phyloP scores from a whole-genome alignment of 495 filamentous ascomycete species.

The Talaromyces ruber region DNA sequence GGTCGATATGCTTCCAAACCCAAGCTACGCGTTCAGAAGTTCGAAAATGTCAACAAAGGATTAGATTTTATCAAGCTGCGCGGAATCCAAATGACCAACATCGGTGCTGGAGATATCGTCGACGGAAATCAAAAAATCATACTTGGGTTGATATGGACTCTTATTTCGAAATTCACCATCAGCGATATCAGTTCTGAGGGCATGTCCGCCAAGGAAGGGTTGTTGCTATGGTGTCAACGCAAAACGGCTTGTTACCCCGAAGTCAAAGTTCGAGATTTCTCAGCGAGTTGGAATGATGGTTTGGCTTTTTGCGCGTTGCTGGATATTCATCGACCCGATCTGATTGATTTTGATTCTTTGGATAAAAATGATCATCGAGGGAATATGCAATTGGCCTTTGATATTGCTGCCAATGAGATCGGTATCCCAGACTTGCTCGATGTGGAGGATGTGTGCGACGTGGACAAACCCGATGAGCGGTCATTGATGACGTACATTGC shows the following conservation, averaged over 20 bases:
- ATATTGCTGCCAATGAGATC: constrained; percentile 91
- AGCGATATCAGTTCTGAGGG: constrained; percentile 98
- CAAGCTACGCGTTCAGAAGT: constrained; percentile 91
- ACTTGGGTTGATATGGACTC: constrained; percentile 90
- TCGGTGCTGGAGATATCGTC: constrained; percentile 96
- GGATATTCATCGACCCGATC: constrained; percentile 92
- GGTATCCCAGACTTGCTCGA: constrained; percentile 93
- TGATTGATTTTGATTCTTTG: constrained; percentile 91
- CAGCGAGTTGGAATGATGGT: constrained; percentile 91
- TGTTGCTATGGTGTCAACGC: constrained; percentile 93
- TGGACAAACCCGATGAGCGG: constrained; percentile 89
- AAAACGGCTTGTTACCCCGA: constrained; percentile 98
- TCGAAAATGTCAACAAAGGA: constrained; percentile 96
- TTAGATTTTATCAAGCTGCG: constrained; percentile 86
- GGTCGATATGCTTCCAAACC: constrained; percentile 94
- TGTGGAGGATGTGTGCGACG: constrained; percentile 97
- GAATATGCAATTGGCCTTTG: constrained; percentile 96
- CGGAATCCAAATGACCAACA: constrained; percentile 95
- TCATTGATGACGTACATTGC: constrained; percentile 99
- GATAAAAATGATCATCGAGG: constrained; percentile 93
- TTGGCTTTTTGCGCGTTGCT: constrained; percentile 92
- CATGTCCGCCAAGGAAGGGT: constrained; percentile 92
- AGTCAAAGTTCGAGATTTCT: constrained; percentile 91
- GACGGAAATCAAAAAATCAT: constrained; percentile 98
- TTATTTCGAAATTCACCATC: constrained; percentile 96